Evolutionary conservation across 352 stramenopile species (phyloP), one percentile per base, ranked within the genome.

Genomic region (Aphanomyces astaci): DNA sequence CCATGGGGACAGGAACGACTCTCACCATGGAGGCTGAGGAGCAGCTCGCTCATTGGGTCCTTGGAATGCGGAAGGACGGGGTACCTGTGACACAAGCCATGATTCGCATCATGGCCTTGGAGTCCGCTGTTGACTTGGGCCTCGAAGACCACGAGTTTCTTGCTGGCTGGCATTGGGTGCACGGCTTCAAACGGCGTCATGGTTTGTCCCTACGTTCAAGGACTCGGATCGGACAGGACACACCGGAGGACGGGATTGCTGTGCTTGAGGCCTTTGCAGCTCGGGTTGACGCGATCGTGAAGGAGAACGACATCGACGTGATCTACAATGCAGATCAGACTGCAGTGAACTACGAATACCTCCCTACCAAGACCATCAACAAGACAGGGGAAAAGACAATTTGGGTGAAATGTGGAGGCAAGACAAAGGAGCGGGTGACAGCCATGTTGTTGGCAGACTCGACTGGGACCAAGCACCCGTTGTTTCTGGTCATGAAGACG

Each of bases 291-390:
- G 57, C 7, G 7, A 63, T 63, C 30, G 7, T 63, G 54, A 17
- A 56, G 54, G 17, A 63, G 7, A 7, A 63, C 54, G 17, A 32
- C 17, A 63, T 63, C 36, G 17, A 25, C n/a, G 7, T 4, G 7
- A 30, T 63, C 27, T 76, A 64, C 63, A 79, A 76, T 43, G 75
- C 71, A 0, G 66, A 79, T 45, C 71, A 76, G 39, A 69, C 63
- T 32, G 65, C 63, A 0, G 51, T 78, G 0, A 73, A 65, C 31
- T 73, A 78, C 54, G 66, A 80, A 43, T 80, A 77, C 48, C 45
- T 77, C 0, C 68, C 72, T 0, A 73, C 72, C 54, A 71, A 64
- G 17, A 78, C 65, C 9, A 49, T 82, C 2, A 72, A 57, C n/a
- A 13, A 17, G 11, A 55, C 40, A 1, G 67, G 66, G 0, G 32